A percentile compares a stretch with the other conserved stretches of the same genome.
Conservation (phyloP, 176 grass and related monocot species). For the Cenchrus purpureus region DNA sequence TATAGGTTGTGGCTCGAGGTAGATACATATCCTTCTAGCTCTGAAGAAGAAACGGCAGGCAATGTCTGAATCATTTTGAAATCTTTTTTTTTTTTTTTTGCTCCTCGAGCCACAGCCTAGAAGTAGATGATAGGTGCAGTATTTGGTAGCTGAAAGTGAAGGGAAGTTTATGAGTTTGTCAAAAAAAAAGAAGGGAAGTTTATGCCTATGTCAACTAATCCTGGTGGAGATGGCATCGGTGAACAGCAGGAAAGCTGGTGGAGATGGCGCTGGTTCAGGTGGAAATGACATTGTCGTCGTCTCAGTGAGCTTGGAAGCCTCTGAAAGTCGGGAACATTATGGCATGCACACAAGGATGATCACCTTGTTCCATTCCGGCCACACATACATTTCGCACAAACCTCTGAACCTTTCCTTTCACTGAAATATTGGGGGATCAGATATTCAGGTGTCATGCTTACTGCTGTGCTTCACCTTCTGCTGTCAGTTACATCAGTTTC, state of each 20-base stretch:
- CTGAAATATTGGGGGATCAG: background rate
- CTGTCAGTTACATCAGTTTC: background rate
- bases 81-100: too few relatives aligned
- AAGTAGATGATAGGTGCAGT: background rate
- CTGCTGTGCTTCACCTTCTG: background rate
- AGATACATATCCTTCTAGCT: background rate
- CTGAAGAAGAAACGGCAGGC: background rate
- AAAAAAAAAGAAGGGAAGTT: too few relatives aligned
- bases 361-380: too few relatives aligned
- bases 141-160: conserved; percentile 9
- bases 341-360: too few relatives aligned
- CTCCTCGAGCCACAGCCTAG: too few relatives aligned
- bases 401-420: background rate
- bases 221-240: background rate
- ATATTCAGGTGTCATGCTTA: background rate
- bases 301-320: background rate
- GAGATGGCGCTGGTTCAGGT: background rate
- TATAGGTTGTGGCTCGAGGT: background rate
- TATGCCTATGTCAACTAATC: too few relatives aligned
- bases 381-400: background rate
- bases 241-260: background rate
- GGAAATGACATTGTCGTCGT: background rate
- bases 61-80: background rate
- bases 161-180: too few relatives aligned
- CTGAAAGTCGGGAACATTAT: background rate